Base-by-base conservation (phyloP, 140 eudicot genomes). In the Cichorium intybus region DNA sequence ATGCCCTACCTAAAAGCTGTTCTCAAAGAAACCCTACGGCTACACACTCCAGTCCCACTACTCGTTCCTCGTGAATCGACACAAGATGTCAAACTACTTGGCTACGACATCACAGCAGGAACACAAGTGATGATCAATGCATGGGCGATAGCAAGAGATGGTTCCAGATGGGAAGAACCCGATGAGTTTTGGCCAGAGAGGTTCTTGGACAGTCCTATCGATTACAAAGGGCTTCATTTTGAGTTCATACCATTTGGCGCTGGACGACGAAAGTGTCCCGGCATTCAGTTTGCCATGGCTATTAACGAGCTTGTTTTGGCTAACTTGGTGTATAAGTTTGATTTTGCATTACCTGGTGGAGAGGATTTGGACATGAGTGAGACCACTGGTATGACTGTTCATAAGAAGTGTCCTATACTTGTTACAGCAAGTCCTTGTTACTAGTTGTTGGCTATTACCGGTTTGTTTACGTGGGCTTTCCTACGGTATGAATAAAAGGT, bases 191-290 rank as follows among this genome's bases (percentile, higher is more conserved):
- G 56, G 1, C 93, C 93, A 28, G 93, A 85, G 7, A 82, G 96
- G 46, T 88, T 84, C 66, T 50, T 83, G 59, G 63, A 67, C 24
- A 64, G 24, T 47, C 29, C 46, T 27, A 68, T 78, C 7, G 83
- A 87, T 72, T 87, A 69, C 55, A 76, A 60, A 46, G 92, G 88
- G 50, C 69, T 70, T 15, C 82, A 84, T 75, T 84, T 74, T 12
- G 87, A 84, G 78, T 53, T 79, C 10, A 50, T 77, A 35, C 96
- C 93, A 9, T 88, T 88, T 64, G 92, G 96, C 7, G 89, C 88
- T 9, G 89, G 92, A 11, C 61, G 92, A 58, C 74, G 95, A 48
- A 72, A 69, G 11, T 87, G 93, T 46, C 96, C 96, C 2, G 68
- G 5, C 58, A 72, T 39, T 43, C 41, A 15, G 8, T 72, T 62